Percentiles rank a stretch among this genome's conserved stretches.
phyloP scores from a whole-genome alignment of 495 filamentous ascomycete species.

The Penicillium soppii region DNA sequence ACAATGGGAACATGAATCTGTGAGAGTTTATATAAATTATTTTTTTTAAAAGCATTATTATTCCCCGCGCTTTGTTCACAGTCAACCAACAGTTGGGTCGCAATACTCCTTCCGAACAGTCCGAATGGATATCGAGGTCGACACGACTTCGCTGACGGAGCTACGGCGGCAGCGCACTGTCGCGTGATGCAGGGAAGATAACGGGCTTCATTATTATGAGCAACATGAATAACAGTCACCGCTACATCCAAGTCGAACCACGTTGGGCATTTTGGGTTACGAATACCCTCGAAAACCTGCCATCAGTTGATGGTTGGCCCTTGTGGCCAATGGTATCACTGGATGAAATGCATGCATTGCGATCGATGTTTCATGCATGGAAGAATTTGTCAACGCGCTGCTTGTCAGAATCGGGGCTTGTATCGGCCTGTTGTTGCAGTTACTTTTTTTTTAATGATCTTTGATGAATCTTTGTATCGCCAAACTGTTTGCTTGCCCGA shows the following conservation, averaged over 20 bases:
- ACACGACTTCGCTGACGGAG: conserved; percentile 32
- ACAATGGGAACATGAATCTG: background rate
- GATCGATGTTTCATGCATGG: conserved; percentile 25
- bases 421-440: conserved; percentile 2
- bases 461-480: background rate
- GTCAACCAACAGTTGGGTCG: conserved; percentile 1
- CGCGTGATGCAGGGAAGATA: conserved; percentile 24
- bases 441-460: background rate
- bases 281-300: background rate
- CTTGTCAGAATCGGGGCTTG: conserved; percentile 12
- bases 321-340: background rate
- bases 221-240: conserved; percentile 21
- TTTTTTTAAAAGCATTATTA: too few species aligned
- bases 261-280: conserved; percentile 7
- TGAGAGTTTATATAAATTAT: too few species aligned
- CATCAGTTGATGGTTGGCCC: background rate
- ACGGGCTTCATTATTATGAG: conserved; percentile 6
- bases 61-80: conserved; percentile 1
- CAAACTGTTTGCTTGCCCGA: conserved; percentile 6
- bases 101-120: conserved; percentile 34
- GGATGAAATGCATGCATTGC: conserved; percentile 11
- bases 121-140: conserved; percentile 38
- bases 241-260: conserved; percentile 25
- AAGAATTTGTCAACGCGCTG: conserved; percentile 19
- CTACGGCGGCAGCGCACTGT: conserved; percentile 7